phyloP scores from a whole-genome alignment of 225 moss, liverwort and hornwort species.

The Climacium dendroides region DNA sequence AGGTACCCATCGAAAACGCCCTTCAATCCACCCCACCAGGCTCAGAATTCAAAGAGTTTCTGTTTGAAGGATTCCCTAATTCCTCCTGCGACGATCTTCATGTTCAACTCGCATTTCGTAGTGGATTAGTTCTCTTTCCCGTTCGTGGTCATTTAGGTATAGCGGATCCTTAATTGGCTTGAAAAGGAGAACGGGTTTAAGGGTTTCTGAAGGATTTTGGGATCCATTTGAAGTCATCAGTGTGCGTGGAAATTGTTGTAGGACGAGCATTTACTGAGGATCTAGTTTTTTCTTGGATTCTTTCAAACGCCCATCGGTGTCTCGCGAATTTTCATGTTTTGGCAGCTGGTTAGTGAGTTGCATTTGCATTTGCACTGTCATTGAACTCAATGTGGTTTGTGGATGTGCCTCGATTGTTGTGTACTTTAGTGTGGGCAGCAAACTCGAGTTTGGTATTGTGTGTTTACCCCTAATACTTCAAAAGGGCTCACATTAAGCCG shows the following conservation, averaged over 20 bases:
- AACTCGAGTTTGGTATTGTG: not conserved
- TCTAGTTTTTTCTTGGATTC: not conserved
- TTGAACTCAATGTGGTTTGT: not conserved
- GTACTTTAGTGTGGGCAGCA: not conserved
- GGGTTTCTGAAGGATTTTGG: not conserved
- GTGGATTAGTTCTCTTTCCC: not conserved
- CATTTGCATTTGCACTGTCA: not conserved
- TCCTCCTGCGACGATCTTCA: not conserved
- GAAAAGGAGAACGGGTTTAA: not conserved
- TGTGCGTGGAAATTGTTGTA: not conserved
- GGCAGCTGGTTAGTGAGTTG: not conserved
- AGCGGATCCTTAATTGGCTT: not conserved
- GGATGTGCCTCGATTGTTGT: not conserved
- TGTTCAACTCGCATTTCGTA: not conserved
- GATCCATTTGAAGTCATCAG: not conserved
- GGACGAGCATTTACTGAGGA: not conserved
- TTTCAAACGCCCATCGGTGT: not conserved
- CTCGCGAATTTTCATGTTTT: not conserved
- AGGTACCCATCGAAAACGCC: not conserved
- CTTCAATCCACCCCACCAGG: not conserved
- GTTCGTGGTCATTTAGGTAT: too few species aligned
- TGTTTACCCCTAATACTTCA: too few species aligned
- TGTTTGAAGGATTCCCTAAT: not conserved
- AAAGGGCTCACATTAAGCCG: not conserved
- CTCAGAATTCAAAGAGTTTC: too few species aligned